Evolutionary conservation across 768 basidiomycete species (phyloP), one percentile per base, ranked within the genome.

Genomic region (Lentinula sp.): DNA sequence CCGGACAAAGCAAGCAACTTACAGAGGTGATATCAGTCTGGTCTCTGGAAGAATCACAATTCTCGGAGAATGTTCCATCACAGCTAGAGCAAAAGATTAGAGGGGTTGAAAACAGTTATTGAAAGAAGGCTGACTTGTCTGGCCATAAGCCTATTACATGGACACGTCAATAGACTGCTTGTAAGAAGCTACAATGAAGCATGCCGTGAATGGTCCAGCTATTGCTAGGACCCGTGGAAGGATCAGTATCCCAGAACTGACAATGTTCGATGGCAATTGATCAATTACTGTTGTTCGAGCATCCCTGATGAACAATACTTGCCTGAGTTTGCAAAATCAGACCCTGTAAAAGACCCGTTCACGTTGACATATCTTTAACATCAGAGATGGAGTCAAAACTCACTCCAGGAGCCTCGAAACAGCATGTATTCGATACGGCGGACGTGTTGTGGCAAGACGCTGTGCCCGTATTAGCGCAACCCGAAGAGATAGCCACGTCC

Each of bases 151-250:
- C 86, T 84, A 16, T 21, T 23, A 9, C 46, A 48, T 2, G n/a
- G 8, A 61, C 18, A 23, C 63, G 34, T 48, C 21, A 48, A 48
- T 16, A 23, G 8, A 23, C 8, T 9, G 46, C 8, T 48, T 11
- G 21, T 48, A 48, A 28, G n/a, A 6, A 48, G 21, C 46, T n/a
- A 48, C 21, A 23, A 9, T 43, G 16, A 23, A 13, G 11, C 79
- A 51, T 61, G 84, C 88, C 87, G 58, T 88, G 88, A 61, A 89
- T 85, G 1, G 87, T 91, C 88, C 89, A 91, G 66, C 84, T 85
- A 65, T 87, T 65, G 9, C 68, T 70, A 5, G 89, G 89, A 10
- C 89, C 88, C 18, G 82, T 84, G 3, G 80, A 70, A 0, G 86
- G 83, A 51, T 83, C 66, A 2, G 84, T 86, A 63, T 90, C 87